A percentile compares a stretch with the other conserved stretches of the same genome.
phyloP scores from a whole-genome alignment of 495 filamentous ascomycete genomes.

The Penicillium psychrofluorescens region DNA sequence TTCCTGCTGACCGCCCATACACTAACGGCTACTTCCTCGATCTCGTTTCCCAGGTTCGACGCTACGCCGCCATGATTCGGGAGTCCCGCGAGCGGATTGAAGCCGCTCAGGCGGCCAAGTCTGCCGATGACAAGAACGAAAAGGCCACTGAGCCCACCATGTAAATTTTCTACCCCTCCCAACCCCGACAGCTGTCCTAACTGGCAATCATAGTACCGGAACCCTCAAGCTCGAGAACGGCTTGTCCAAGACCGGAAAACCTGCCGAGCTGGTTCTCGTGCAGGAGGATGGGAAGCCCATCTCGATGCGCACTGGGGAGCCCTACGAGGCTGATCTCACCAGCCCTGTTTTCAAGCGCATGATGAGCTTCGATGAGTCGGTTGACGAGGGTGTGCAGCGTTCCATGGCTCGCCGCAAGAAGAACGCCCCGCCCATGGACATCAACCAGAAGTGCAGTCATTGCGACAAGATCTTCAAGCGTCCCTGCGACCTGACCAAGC shows the following conservation, averaged over 20 bases:
- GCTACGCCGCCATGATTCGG: constrained; percentile 59
- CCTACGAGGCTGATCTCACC: constrained; percentile 33
- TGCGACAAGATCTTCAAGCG: constrained; percentile 91
- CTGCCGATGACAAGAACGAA: background rate
- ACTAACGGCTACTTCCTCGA: constrained; percentile 91
- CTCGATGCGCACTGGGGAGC: constrained; percentile 60
- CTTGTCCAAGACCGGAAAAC: constrained; percentile 65
- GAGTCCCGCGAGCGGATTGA: constrained; percentile 37
- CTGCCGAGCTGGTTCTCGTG: constrained; percentile 69
- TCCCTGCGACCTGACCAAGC: constrained; percentile 88
- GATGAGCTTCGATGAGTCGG: constrained; percentile 43
- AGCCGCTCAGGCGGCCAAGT: constrained; percentile 8
- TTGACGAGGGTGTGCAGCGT: constrained; percentile 66
- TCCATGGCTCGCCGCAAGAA: constrained; percentile 91
- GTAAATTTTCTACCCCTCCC: background rate
- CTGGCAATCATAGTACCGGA: constrained; percentile 47
- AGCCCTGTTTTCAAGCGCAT: constrained; percentile 49
- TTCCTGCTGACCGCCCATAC: constrained; percentile 78
- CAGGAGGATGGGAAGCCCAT: constrained; percentile 65
- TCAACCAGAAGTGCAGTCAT: constrained; percentile 65
- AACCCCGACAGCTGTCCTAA: background rate
- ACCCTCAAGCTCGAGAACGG: constrained; percentile 65
- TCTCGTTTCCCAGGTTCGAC: constrained; percentile 76
- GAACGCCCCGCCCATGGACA: constrained; percentile 62
- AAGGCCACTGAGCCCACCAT: background rate